phyloP scores from a whole-genome alignment of 2,329 filamentous ascomycete genomes.

The Orbilia oligospora region DNA sequence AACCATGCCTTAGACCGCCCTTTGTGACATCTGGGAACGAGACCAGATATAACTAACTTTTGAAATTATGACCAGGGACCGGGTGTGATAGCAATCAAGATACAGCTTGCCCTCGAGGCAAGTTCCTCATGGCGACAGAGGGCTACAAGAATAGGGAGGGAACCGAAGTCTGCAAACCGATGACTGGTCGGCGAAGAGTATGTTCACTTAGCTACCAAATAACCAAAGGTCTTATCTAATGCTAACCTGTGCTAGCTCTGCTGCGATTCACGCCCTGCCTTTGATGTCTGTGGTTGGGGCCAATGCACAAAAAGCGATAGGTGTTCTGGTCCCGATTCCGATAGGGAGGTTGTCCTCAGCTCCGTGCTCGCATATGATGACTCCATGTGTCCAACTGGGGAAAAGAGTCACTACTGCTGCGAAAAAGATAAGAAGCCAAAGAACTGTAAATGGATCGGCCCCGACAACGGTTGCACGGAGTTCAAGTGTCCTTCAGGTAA shows the following conservation, averaged over 20 bases:
- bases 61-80: not conserved
- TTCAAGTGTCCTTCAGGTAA: constrained; percentile 29
- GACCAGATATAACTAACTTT: not conserved
- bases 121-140: constrained; percentile 14
- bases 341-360: constrained; percentile 5
- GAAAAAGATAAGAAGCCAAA: constrained; percentile 26
- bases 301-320: not conserved
- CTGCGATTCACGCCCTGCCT: constrained; percentile 29
- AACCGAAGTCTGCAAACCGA: constrained; percentile 5
- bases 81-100: constrained; percentile 10
- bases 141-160: constrained; percentile 10
- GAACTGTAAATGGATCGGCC: constrained; percentile 28
- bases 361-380: constrained; percentile 18
- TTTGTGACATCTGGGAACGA: too few species aligned
- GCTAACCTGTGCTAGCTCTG: not conserved
- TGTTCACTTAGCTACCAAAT: not conserved
- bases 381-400: constrained; percentile 10
- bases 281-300: constrained; percentile 13
- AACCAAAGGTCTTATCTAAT: too few species aligned
- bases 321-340: not conserved
- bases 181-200: constrained; percentile 9
- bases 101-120: constrained; percentile 8
- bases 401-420: constrained; percentile 30
- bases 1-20: not conserved
- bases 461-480: constrained; percentile 27